Evolutionary conservation across 1,139 yeast genomes (phyloP).

Genomic region (Sugiyamaella japonica): DNA sequence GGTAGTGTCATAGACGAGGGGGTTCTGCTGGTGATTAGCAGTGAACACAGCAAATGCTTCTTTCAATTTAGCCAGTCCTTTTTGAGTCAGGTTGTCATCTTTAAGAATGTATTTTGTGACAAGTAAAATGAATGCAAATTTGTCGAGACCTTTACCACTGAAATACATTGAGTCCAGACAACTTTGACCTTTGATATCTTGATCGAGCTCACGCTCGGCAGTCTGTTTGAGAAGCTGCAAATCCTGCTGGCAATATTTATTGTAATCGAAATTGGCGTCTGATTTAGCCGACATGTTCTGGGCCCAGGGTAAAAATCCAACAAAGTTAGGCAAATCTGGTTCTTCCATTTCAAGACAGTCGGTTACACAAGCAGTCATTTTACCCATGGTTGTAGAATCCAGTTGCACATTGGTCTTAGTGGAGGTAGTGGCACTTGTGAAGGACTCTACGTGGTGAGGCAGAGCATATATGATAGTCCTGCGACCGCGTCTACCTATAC

Average conservation of each 20-base stretch:
- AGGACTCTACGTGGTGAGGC: conserved; percentile 67
- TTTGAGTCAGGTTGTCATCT: conserved; percentile 51
- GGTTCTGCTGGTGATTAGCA: conserved; percentile 52
- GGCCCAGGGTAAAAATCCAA: conserved; percentile 51
- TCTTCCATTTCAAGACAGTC: conserved; percentile 53
- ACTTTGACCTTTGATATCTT: conserved; percentile 55
- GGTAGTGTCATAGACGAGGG: conserved; percentile 65
- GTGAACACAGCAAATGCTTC: conserved; percentile 54
- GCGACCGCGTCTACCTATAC: conserved; percentile 51
- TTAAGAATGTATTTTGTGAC: conserved; percentile 55
- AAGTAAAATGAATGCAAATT: conserved; percentile 67
- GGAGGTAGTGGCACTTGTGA: conserved; percentile 37
- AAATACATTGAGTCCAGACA: conserved; percentile 57
- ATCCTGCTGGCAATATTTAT: conserved; percentile 51
- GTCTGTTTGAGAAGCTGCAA: conserved; percentile 46
- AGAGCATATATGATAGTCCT: conserved; percentile 62
- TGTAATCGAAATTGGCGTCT: conserved; percentile 28
- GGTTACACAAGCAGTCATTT: conserved; percentile 60
- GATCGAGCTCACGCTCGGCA: conserved; percentile 59
- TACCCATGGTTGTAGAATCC: conserved; percentile 66
- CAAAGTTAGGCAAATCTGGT: conserved; percentile 51
- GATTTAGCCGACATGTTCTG: conserved; percentile 40
- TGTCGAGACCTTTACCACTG: conserved; percentile 70
- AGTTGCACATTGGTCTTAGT: conserved; percentile 49
- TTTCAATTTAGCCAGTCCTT: conserved; percentile 52